phyloP scores from a whole-genome alignment of 805 yeast species.

The Pichia membranifaciens region DNA sequence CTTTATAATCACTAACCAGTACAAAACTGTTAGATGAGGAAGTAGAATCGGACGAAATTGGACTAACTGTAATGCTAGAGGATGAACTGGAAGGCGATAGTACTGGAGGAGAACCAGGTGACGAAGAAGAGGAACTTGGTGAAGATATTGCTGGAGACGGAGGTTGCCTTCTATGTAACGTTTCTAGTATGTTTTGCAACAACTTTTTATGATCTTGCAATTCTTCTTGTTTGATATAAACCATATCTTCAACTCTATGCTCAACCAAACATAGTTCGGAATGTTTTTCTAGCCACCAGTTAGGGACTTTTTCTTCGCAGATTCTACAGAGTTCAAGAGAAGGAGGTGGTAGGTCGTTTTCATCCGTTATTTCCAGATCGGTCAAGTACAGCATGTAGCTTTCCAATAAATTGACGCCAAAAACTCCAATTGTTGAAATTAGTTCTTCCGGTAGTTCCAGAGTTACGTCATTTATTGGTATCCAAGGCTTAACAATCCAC shows the following conservation, averaged over 20 bases:
- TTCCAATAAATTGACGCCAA: constrained; percentile 81
- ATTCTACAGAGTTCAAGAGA: constrained; percentile 80
- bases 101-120: constrained; percentile 7
- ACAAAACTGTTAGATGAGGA: constrained; percentile 14
- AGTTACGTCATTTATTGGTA: constrained; percentile 53
- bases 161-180: constrained; percentile 23
- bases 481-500: constrained; percentile 86
- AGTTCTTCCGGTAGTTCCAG: constrained; percentile 66
- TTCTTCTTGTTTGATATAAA: constrained; percentile 69
- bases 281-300: constrained; percentile 95
- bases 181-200: constrained; percentile 40
- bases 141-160: constrained; percentile 23
- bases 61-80: background rate
- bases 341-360: constrained; percentile 68
- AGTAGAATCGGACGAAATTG: constrained; percentile 12
- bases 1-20: constrained; percentile 48
- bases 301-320: constrained; percentile 86
- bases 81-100: constrained; percentile 1
- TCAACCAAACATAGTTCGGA: constrained; percentile 82
- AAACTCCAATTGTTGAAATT: constrained; percentile 69
- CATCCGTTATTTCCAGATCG: constrained; percentile 58
- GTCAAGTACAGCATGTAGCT: constrained; percentile 62
- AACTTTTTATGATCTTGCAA: constrained; percentile 62
- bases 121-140: constrained; percentile 20
- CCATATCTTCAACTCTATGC: constrained; percentile 72